phyloP scores from a whole-genome alignment of 2,329 filamentous ascomycete genomes.

The Truncatella angustata region DNA sequence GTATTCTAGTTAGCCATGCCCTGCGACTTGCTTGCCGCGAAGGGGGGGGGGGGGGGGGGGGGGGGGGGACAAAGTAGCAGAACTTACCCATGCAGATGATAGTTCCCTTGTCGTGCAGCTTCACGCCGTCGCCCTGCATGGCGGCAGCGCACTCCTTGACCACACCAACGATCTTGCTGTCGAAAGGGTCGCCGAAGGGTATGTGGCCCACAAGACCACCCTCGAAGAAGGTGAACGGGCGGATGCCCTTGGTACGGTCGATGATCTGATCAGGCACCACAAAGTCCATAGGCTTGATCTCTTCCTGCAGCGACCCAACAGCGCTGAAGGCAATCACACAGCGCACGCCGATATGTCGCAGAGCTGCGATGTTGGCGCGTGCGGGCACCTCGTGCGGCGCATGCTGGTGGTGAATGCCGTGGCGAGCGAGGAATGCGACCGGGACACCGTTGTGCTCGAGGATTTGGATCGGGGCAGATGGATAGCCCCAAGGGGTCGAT shows the following conservation, averaged over 20 bases:
- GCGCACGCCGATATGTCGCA: conserved; percentile 84
- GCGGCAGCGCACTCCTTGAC: conserved; percentile 72
- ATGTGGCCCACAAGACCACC: conserved; percentile 90
- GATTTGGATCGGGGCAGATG: conserved; percentile 76
- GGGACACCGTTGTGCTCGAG: conserved; percentile 80
- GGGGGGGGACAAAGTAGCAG: conserved; percentile 6
- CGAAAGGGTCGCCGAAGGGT: conserved; percentile 94
- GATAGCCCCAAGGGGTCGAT: conserved; percentile 83
- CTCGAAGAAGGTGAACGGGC: conserved; percentile 95
- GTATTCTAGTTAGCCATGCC: not conserved
- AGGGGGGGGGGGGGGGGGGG: too few species aligned
- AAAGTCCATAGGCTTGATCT: conserved; percentile 94
- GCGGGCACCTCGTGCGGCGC: conserved; percentile 94
- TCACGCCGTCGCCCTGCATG: conserved; percentile 80
- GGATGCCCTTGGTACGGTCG: conserved; percentile 91
- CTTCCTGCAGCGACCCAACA: conserved; percentile 87
- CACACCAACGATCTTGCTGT: conserved; percentile 71
- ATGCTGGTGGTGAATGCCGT: conserved; percentile 83
- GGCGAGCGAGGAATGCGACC: conserved; percentile 91
- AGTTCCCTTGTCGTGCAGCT: conserved; percentile 79
- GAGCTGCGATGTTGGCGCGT: conserved; percentile 96
- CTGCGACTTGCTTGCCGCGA: too few species aligned
- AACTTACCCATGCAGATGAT: conserved; percentile 85
- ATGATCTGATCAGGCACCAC: conserved; percentile 95
- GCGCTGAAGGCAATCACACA: conserved; percentile 93